Evolutionary conservation across 169 alveolate species (phyloP), one percentile per base, ranked within the genome.

Genomic region (Plasmodium vivax): DNA sequence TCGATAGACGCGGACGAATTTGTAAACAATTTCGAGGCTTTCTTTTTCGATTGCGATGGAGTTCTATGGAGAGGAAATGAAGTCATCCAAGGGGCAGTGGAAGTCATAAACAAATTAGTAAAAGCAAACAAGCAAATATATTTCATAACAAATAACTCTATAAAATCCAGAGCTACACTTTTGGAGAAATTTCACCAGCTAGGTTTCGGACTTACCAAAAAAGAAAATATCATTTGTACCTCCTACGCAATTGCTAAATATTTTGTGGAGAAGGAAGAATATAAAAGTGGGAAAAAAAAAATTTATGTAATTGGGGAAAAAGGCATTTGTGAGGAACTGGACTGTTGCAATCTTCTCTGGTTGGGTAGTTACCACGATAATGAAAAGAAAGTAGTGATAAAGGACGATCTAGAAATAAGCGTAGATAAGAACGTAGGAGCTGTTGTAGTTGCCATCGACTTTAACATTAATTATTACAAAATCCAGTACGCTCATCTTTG

Each of bases 41-140:
- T 95, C 16, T 77, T 95, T 82, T 95, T 95, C 75, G 97, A 95
- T 79, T 95, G 97, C 82, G 97, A 95, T 83, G 97, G 97, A 7
- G 97, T 90, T 71, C 73, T 92, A 72, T 81, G 96, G 98, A 91
- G 97, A 80, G 92, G 97, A 91, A 93, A 92, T 81, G 96, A 87
- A 73, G 96, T 95, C 12, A 93, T 93, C 30, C 41, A 83, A 58
- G 97, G 95, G 73, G 85, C 96, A 81, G 96, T 94, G 62, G 97
- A 96, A 91, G 83, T 96, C 74, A 93, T 97, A 81, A 92, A 95
- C 34, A 73, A 82, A 19, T 88, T 84, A 54, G 27, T 83, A 30
- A 80, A n/a, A 23, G 91, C 45, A 75, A 77, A 62, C n/a, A 95
- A 92, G 87, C 72, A 83, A 32, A 92, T 95, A 8, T 95, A 83